phyloP scores from a whole-genome alignment of 345 rosid species.

The Lumnitzera littorea region DNA sequence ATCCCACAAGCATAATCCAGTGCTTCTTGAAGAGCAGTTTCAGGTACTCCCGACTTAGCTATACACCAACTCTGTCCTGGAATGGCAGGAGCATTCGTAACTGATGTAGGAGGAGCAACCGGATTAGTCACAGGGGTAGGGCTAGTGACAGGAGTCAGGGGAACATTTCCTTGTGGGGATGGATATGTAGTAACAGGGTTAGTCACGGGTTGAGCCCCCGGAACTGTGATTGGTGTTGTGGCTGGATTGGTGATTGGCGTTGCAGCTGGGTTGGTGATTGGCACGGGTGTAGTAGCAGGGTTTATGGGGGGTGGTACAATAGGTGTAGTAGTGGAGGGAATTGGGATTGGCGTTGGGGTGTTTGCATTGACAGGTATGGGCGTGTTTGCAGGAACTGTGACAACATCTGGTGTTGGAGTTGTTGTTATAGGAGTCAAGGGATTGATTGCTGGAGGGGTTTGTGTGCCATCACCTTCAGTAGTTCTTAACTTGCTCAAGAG shows the following conservation, averaged over 20 bases:
- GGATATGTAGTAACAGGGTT: constrained; percentile 73
- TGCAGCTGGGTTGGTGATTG: constrained; percentile 34
- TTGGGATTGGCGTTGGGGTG: constrained; percentile 31
- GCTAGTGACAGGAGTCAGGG: constrained; percentile 25
- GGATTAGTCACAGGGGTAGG: constrained; percentile 32
- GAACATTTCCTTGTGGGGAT: constrained; percentile 41
- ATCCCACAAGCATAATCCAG: constrained; percentile 93
- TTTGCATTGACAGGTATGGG: constrained; percentile 34
- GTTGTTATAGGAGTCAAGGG: constrained; percentile 28
- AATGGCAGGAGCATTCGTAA: constrained; percentile 50
- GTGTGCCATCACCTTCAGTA: constrained; percentile 25
- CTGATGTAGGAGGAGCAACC: constrained; percentile 49
- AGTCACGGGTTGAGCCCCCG: constrained; percentile 49
- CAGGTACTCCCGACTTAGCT: constrained; percentile 56
- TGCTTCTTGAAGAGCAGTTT: constrained; percentile 53
- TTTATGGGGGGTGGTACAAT: constrained; percentile 2
- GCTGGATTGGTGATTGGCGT: constrained; percentile 45
- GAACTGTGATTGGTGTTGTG: constrained; percentile 33
- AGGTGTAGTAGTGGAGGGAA: constrained; percentile 12
- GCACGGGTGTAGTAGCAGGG: constrained; percentile 10
- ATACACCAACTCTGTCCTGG: constrained; percentile 90
- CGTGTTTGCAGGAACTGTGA: constrained; percentile 46
- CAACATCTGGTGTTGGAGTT: constrained; percentile 41
- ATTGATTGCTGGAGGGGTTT: constrained; percentile 26
- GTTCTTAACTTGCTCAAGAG: constrained; percentile 19